A percentile compares a stretch with the other conserved stretches of the same genome.
phyloP scores from a whole-genome alignment of 441 rosid genomes.

The Melastoma candidum region DNA sequence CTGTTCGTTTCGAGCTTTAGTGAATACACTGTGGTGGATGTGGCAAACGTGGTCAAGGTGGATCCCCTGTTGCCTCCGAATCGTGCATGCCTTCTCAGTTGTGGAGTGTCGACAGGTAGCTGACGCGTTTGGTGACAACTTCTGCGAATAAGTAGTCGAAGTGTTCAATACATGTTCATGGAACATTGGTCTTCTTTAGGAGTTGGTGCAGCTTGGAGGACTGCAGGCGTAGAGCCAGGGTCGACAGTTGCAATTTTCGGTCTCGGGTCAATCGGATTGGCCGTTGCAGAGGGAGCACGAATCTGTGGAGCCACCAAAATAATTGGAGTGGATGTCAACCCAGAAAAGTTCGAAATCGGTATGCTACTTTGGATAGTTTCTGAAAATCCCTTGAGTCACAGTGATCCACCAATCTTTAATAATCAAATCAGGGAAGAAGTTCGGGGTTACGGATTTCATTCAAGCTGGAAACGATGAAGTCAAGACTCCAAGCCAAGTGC shows the following conservation, averaged over 20 bases:
- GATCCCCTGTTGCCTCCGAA: slow-evolving; percentile 57
- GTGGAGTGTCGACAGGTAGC: slow-evolving; percentile 84
- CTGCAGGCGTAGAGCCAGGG: slow-evolving; percentile 75
- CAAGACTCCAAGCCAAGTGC: too few species aligned
- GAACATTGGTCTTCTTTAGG: slow-evolving; percentile 24
- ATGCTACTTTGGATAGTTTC: slow-evolving; percentile 12
- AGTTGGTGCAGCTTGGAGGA: slow-evolving; percentile 81
- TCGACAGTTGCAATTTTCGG: slow-evolving; percentile 83
- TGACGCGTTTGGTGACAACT: too few species aligned
- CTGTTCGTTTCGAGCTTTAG: slow-evolving; percentile 63
- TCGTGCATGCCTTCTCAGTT: slow-evolving; percentile 72
- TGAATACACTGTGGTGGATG: slow-evolving; percentile 69
- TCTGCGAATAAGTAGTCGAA: too few species aligned
- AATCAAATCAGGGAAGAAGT: slow-evolving; percentile 36
- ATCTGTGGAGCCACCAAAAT: slow-evolving; percentile 64
- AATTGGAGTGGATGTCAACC: slow-evolving; percentile 62
- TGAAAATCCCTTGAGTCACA: background rate
- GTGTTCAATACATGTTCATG: too few species aligned
- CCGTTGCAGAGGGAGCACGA: slow-evolving; percentile 83
- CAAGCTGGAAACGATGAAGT: too few species aligned
- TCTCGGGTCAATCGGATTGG: slow-evolving; percentile 76
- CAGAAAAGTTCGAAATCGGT: slow-evolving; percentile 59
- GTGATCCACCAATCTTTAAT: background rate
- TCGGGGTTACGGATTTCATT: slow-evolving; percentile 45
- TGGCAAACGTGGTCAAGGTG: slow-evolving; percentile 50